These are phyloP conservation scores for Suillus hirtellus DNA, from an alignment of 768 basidiomycete species.

Conservation along the genomic window DNA sequence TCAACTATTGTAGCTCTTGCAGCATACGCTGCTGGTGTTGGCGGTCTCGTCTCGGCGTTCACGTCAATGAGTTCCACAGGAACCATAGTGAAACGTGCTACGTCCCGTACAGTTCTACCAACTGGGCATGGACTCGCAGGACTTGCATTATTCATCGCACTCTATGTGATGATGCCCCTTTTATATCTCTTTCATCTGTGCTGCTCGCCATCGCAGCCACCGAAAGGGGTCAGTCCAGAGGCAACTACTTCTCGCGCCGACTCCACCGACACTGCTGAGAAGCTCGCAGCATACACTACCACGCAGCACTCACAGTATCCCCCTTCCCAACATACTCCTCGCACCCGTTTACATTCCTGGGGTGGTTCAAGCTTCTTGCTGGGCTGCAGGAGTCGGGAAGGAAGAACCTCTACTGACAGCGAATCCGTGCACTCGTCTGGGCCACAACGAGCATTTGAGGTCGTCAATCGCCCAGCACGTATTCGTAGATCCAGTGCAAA, in stretches of 20 bases:
- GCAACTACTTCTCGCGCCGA: slow-evolving; percentile 32
- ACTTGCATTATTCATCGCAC: slow-evolving; percentile 58
- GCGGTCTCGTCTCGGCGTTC: slow-evolving; percentile 63
- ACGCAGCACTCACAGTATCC: slow-evolving; percentile 32
- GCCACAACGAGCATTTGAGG: slow-evolving; percentile 45
- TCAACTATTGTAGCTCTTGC: slow-evolving; percentile 42
- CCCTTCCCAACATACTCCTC: slow-evolving; percentile 33
- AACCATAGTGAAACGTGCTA: slow-evolving; percentile 33
- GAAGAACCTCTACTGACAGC: slow-evolving; percentile 42
- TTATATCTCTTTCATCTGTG: slow-evolving; percentile 34
- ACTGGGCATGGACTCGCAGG: slow-evolving; percentile 69
- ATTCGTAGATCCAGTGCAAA: slow-evolving; percentile 53
- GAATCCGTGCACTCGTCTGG: slow-evolving; percentile 35
- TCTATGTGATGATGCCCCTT: slow-evolving; percentile 57
- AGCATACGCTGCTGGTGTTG: slow-evolving; percentile 62
- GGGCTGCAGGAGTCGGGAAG: slow-evolving; percentile 36
- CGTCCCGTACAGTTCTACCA: slow-evolving; percentile 39
- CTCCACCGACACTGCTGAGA: slow-evolving; percentile 44
- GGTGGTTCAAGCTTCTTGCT: slow-evolving; percentile 39
- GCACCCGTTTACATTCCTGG: slow-evolving; percentile 38
- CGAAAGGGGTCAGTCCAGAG: slow-evolving; percentile 26
- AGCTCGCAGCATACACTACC: slow-evolving; percentile 33
- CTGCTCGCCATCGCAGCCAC: slow-evolving; percentile 15
- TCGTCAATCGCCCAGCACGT: slow-evolving; percentile 50
- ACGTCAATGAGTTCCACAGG: slow-evolving; percentile 46